Evolutionary conservation across 805 yeast species (phyloP).

Genomic region (Candida krabiensis): DNA sequence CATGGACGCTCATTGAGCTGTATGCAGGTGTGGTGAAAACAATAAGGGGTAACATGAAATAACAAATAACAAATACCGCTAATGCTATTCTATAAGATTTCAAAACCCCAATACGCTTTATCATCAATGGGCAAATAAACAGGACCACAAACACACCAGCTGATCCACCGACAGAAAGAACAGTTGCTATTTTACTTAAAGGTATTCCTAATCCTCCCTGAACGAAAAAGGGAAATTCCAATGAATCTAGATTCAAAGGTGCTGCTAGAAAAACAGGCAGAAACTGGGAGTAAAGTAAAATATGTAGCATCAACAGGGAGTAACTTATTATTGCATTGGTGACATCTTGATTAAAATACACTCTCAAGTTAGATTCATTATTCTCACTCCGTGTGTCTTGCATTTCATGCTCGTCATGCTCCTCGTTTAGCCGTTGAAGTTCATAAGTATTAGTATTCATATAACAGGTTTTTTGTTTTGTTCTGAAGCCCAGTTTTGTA

Average conservation of each 20-base stretch:
- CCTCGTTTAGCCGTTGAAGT: too few relatives aligned
- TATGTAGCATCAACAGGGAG: conserved; percentile 45
- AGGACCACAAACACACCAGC: conserved; percentile 50
- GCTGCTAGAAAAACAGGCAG: conserved; percentile 53
- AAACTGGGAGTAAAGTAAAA: conserved; percentile 50
- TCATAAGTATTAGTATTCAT: too few relatives aligned
- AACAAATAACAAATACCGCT: conserved; percentile 44
- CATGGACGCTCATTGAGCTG: too few relatives aligned
- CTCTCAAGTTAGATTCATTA: conserved; percentile 44
- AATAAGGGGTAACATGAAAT: conserved; percentile 46
- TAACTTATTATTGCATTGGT: conserved; percentile 35
- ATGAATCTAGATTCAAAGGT: conserved; percentile 22
- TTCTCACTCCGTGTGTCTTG: too few relatives aligned
- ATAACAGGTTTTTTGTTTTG: too few relatives aligned
- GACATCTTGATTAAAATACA: conserved; percentile 33
- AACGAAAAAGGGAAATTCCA: conserved; percentile 48
- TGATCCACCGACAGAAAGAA: conserved; percentile 53
- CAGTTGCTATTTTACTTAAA: conserved; percentile 46
- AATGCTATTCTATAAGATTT: conserved; percentile 42
- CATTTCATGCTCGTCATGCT: too few relatives aligned
- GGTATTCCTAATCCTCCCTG: conserved; percentile 53
- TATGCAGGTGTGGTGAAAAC: conserved; percentile 44
- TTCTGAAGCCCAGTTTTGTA: too few relatives aligned
- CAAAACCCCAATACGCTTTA: conserved; percentile 45
- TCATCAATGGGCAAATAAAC: conserved; percentile 50